phyloP scores from a whole-genome alignment of 73 alveolate genomes.

The Paramecium tetraurelia region DNA sequence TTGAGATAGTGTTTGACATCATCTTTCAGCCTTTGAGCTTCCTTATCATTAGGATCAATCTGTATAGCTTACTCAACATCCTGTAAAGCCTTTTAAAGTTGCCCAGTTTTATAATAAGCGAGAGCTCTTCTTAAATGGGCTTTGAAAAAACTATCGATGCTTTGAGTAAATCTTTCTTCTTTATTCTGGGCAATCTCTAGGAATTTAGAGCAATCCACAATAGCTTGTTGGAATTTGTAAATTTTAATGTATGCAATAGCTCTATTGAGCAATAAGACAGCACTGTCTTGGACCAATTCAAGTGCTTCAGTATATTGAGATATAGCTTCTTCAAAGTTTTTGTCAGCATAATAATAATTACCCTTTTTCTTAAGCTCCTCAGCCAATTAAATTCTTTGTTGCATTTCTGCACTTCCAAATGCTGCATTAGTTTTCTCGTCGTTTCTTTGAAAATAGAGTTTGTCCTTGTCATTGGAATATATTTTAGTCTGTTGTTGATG shows the following conservation, averaged over 20 bases:
- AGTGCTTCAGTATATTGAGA: slow-evolving; percentile 88
- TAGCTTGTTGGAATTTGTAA: slow-evolving; percentile 87
- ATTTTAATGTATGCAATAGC: slow-evolving; percentile 92
- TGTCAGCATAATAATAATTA: not conserved
- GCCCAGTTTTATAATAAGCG: slow-evolving; percentile 83
- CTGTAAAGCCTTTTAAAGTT: slow-evolving; percentile 79
- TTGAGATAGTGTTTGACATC: not conserved
- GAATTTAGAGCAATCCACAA: slow-evolving; percentile 93
- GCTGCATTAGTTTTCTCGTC: not conserved
- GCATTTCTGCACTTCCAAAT: not conserved
- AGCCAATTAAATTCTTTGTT: not conserved
- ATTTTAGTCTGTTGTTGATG: not conserved
- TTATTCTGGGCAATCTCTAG: slow-evolving; percentile 90
- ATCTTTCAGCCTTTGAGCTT: slow-evolving; percentile 43
- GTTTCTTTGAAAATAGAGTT: not conserved
- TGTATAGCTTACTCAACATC: slow-evolving; percentile 87
- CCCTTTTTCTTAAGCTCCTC: not conserved
- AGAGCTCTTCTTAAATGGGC: slow-evolving; percentile 93
- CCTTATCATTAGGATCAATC: slow-evolving; percentile 74
- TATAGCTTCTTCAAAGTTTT: slow-evolving; percentile 70
- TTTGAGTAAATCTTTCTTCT: slow-evolving; percentile 87
- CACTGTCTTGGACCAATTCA: slow-evolving; percentile 81
- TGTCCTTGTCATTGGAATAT: not conserved
- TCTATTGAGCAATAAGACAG: slow-evolving; percentile 91
- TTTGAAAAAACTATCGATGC: slow-evolving; percentile 86